Evolutionary conservation across 129 eudicot genomes (phyloP), one percentile per base, ranked within the genome.

Genomic region (Artemisia annua): DNA sequence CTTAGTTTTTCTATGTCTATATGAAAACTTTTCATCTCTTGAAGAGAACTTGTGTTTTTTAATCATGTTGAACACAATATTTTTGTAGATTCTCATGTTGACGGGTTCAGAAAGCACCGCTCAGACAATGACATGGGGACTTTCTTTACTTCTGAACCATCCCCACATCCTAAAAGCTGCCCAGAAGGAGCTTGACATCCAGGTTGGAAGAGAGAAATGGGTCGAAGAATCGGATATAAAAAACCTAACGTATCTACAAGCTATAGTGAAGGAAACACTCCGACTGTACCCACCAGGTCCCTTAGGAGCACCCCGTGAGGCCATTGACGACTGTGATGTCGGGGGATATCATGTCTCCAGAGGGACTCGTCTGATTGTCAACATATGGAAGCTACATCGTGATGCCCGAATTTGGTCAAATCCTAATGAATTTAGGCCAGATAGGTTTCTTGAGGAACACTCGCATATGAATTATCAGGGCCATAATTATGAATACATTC

Each of bases 251-350:
- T 82, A 84, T 78, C 68, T 87, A 16, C 81, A 79, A 48, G 83
- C 89, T 26, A 56, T 84, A 48, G 71, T 87, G 8, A 81, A 87
- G 48, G 91, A 87, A 76, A 83, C 88, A 2, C 73, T 87, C 11
- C 69, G 89, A 12, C 53, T 87, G 67, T 87, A 87, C 86, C 92
- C 92, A 22, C 89, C 89, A 11, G 89, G 88, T 15, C 87, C 89
- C 1, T 62, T 87, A 15, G 68, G 78, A 14, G 88, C 82, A 39
- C 89, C 89, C 11, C 87, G 71, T 11, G 80, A 83, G 64, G 85
- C 96, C 79, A 66, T 58, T 0, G 72, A 86, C 18, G 87, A 82
- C 48, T 87, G 89, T 9, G 7, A 67, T 11, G 20, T 87, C 16
- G 83, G 85, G 7, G 63, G 60, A 3, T 79, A 82, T 57, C 48